These are phyloP conservation scores for Phytophthora lateralis DNA, from an alignment of 352 stramenopile genomes.

Conservation along the genomic window DNA sequence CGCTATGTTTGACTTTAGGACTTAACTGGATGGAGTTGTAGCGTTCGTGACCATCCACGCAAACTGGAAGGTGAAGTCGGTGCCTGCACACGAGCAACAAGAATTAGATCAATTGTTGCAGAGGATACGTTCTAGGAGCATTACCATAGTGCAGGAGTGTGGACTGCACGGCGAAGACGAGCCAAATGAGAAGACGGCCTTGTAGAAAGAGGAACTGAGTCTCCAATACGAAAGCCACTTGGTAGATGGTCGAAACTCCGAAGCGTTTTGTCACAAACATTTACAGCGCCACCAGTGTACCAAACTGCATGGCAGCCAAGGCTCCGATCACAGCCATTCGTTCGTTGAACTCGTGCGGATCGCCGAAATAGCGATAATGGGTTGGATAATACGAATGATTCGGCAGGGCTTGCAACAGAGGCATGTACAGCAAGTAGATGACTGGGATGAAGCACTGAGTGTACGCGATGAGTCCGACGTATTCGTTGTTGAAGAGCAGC, in stretches of 20 bases:
- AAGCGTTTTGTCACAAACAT: slow-evolving; percentile 31
- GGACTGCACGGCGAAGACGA: slow-evolving; percentile 32
- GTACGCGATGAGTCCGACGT: slow-evolving; percentile 38
- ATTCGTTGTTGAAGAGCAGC: slow-evolving; percentile 50
- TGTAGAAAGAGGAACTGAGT: slow-evolving; percentile 39
- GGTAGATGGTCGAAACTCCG: slow-evolving; percentile 35
- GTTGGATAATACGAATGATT: slow-evolving; percentile 38
- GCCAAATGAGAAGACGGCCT: slow-evolving; percentile 40
- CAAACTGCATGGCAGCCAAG: slow-evolving; percentile 22
- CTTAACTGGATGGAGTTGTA: neutral
- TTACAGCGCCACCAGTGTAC: slow-evolving; percentile 18
- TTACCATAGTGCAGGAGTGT: slow-evolving; percentile 31
- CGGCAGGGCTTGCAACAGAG: slow-evolving; percentile 19
- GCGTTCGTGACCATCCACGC: slow-evolving; percentile 2
- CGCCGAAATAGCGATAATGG: slow-evolving; percentile 25
- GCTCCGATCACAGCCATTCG: slow-evolving; percentile 26
- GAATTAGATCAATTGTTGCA: too few relatives aligned
- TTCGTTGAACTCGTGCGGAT: slow-evolving; percentile 13
- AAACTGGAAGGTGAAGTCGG: slow-evolving; percentile 22
- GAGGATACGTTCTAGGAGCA: neutral
- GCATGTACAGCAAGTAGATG: slow-evolving; percentile 41
- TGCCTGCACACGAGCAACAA: neutral
- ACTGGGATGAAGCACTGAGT: slow-evolving; percentile 23
- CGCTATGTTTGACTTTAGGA: slow-evolving; percentile 1
- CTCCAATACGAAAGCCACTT: slow-evolving; percentile 56